Evolutionary conservation across 192 early-diverging fungal species (phyloP), one percentile per base, ranked within the genome.

Genomic region (Phycomyces nitens): DNA sequence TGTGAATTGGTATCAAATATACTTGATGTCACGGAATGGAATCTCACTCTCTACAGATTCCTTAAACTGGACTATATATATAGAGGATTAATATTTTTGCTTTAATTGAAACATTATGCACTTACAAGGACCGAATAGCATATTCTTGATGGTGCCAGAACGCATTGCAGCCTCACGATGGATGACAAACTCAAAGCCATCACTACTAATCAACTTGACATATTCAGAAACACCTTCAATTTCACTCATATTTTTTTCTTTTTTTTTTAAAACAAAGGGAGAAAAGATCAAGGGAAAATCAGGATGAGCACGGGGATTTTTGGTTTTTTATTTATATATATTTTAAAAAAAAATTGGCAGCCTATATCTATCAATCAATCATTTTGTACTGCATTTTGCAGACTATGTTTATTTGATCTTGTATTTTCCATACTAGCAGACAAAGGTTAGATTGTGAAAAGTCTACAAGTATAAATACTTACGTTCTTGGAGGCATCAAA

Each of bases 121-220:
- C 23, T 66, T 75, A 89, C 88, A 88, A 42, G 96, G 87, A 53
- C 84, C 84, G 18, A 89, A 89, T 2, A 99, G 82, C 94, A 99
- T 95, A 74, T 94, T 97, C 61, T 88, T 91, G 56, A 99, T 89
- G 14, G 97, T 96, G 0, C 94, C 92, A 8, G 94, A 94, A 16
- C 88, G 85, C 80, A 93, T 85, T 51, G 97, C 97, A 57, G 90
- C 92, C 40, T 89, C 77, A 18, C 91, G 84, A 71, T 91, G 86
- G 20, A 99, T 86, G 39, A 95, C 77, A 71, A 97, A 96, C 42
- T 88, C 86, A 62, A 97, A 96, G 0, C 89, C 88, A 76, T 99
- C 97, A 61, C 89, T 81, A 70, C 90, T 93, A 44, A 92, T 79
- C 7, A 99, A 85, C 68, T 91, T 93, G 29, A 93, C 90, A 27